A percentile compares a stretch with the other conserved stretches of the same genome.
Evolutionary conservation across 768 basidiomycete genomes (phyloP).

Genomic region (Pisolithus orientalis): DNA sequence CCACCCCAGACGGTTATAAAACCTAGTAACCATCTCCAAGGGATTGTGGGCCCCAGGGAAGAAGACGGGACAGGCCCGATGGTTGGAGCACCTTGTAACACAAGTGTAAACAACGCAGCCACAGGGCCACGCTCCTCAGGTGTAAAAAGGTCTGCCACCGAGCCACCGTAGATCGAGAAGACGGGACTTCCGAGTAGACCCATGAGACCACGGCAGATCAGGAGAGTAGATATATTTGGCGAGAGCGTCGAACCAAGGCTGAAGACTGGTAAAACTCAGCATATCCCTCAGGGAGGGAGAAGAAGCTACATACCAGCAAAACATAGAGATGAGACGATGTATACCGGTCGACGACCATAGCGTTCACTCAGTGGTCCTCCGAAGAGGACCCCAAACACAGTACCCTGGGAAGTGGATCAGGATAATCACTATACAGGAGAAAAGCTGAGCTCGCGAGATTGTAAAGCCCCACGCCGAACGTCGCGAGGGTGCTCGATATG

Average conservation of each 20-base stretch:
- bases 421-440: background rate
- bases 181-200: conserved; percentile 15
- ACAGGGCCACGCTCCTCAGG: too few species aligned
- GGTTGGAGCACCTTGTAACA: too few species aligned
- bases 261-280: conserved; percentile 7
- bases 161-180: background rate
- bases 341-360: conserved; percentile 6
- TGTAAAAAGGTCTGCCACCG: too few species aligned
- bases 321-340: conserved; percentile 11
- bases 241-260: conserved; percentile 15
- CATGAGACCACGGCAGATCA: conserved; percentile 14
- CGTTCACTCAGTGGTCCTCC: conserved; percentile 20
- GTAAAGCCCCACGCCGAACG: background rate
- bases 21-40: conserved; percentile 20
- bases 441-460: background rate
- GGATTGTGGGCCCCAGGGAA: conserved; percentile 10
- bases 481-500: background rate
- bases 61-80: conserved; percentile 4
- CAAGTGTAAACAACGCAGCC: too few species aligned
- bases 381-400: conserved; percentile 21
- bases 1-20: conserved; percentile 13
- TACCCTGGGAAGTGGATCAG: conserved; percentile 8
- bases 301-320: conserved; percentile 5
- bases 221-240: conserved; percentile 10
- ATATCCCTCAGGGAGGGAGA: background rate